Evolutionary conservation across 805 yeast genomes (phyloP).

Genomic region (Saturnispora sanitii): DNA sequence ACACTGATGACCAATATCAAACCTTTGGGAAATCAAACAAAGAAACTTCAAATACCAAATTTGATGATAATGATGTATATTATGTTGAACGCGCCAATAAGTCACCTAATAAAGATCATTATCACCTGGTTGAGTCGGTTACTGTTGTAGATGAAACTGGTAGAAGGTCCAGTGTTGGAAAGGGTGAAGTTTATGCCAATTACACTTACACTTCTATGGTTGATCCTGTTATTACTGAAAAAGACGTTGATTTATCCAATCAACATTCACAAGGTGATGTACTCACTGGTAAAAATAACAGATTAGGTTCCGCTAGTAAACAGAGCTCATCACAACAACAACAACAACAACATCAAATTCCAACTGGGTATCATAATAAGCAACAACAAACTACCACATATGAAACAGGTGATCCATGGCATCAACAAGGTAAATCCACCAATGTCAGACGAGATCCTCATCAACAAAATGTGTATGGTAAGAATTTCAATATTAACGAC

Average conservation of each 20-base stretch:
- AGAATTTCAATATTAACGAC: background rate
- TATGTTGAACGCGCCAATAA: background rate
- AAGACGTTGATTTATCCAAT: slow-evolving; percentile 14
- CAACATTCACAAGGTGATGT: background rate
- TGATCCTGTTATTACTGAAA: slow-evolving; percentile 18
- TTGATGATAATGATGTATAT: background rate
- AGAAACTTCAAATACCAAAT: background rate
- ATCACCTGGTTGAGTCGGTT: background rate
- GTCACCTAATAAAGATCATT: background rate
- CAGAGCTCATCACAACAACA: too few species aligned
- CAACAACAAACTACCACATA: too few species aligned
- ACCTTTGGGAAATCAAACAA: background rate
- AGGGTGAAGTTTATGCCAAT: slow-evolving; percentile 11
- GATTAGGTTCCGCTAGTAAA: too few species aligned
- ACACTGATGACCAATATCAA: background rate
- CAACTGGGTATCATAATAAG: too few species aligned
- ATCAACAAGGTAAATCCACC: too few species aligned
- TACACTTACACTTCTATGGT: slow-evolving; percentile 22
- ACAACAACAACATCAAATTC: too few species aligned
- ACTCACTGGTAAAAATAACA: too few species aligned
- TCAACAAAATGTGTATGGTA: background rate
- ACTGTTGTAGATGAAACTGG: background rate
- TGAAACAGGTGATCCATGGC: background rate
- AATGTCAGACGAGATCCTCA: too few species aligned
- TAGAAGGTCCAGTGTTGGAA: background rate